A percentile compares a stretch with the other conserved stretches of the same genome.
Conservation (phyloP, 805 yeast genomes). For the Candida schatavii region DNA sequence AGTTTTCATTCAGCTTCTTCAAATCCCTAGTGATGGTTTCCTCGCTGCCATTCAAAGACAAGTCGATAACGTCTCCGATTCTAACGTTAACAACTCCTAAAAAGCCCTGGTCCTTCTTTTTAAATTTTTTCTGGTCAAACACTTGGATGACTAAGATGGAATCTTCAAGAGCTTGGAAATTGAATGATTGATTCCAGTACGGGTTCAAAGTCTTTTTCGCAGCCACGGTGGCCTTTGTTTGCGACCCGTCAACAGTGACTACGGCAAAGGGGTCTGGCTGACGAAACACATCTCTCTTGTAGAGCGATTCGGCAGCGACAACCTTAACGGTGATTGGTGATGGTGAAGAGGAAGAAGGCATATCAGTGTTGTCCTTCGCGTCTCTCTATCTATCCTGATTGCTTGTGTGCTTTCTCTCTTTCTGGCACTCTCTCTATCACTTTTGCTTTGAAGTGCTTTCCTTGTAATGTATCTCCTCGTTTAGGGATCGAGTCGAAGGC, state of each 20-base stretch:
- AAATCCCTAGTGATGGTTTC: conserved; percentile 92
- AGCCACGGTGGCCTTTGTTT: conserved; percentile 91
- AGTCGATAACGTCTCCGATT: conserved; percentile 83
- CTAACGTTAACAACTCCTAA: conserved; percentile 92
- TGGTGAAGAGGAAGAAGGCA: conserved; percentile 8
- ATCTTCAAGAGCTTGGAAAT: conserved; percentile 72
- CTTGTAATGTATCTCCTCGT: neutral
- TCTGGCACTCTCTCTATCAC: too few relatives aligned
- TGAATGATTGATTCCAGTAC: conserved; percentile 93
- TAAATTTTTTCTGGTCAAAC: conserved; percentile 95
- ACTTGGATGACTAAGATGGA: conserved; percentile 89
- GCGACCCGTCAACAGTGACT: conserved; percentile 94
- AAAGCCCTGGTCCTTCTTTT: conserved; percentile 97
- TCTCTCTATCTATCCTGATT: too few relatives aligned
- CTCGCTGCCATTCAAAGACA: conserved; percentile 48
- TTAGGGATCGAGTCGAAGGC: neutral
- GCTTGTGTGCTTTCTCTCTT: conserved; percentile 3
- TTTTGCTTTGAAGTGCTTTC: neutral
- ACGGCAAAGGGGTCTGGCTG: conserved; percentile 99
- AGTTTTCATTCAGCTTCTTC: conserved; percentile 81
- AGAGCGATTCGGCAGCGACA: conserved; percentile 94
- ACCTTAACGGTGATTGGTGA: conserved; percentile 59
- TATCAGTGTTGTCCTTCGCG: too few relatives aligned
- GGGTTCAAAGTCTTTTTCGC: conserved; percentile 94
- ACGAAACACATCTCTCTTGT: conserved; percentile 91